Evolutionary conservation across 1,139 yeast genomes (phyloP).

Genomic region (Protomyces gravidus): DNA sequence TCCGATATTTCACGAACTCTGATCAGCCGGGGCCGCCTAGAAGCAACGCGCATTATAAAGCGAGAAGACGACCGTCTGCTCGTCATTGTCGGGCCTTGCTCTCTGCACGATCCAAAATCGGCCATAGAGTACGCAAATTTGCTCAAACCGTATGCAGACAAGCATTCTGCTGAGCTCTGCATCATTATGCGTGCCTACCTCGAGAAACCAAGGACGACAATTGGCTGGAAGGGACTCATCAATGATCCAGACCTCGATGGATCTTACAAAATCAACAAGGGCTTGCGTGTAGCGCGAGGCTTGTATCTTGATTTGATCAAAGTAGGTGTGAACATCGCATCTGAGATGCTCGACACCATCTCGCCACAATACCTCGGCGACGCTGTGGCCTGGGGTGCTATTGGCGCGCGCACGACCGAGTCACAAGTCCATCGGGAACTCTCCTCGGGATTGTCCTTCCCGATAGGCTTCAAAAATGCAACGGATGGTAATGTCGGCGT

Average conservation of each 20-base stretch:
- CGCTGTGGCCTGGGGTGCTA: conserved; percentile 88
- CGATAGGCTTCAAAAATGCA: conserved; percentile 93
- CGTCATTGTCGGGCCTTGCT: conserved; percentile 90
- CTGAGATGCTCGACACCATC: conserved; percentile 96
- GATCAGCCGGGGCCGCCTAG: conserved; percentile 71
- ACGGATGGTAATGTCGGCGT: conserved; percentile 93
- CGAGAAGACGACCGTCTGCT: conserved; percentile 66
- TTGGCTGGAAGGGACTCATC: conserved; percentile 97
- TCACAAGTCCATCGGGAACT: conserved; percentile 96
- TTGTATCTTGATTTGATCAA: conserved; percentile 79
- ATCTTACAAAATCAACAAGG: conserved; percentile 91
- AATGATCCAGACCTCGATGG: conserved; percentile 95
- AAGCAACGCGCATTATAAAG: conserved; percentile 63
- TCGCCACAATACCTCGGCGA: conserved; percentile 97
- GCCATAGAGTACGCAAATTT: conserved; percentile 83
- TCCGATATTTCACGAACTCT: conserved; percentile 56
- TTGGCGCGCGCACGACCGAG: conserved; percentile 98
- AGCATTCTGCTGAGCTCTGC: conserved; percentile 68
- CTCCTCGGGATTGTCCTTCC: conserved; percentile 95
- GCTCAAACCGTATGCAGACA: conserved; percentile 61
- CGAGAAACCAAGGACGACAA: conserved; percentile 97
- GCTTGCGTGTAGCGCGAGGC: conserved; percentile 79
- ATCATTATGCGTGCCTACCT: conserved; percentile 94
- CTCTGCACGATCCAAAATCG: conserved; percentile 84
- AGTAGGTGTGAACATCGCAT: conserved; percentile 56